Base-by-base conservation (phyloP, 208 protist genomes). In the Leptomonas seymouri region DNA sequence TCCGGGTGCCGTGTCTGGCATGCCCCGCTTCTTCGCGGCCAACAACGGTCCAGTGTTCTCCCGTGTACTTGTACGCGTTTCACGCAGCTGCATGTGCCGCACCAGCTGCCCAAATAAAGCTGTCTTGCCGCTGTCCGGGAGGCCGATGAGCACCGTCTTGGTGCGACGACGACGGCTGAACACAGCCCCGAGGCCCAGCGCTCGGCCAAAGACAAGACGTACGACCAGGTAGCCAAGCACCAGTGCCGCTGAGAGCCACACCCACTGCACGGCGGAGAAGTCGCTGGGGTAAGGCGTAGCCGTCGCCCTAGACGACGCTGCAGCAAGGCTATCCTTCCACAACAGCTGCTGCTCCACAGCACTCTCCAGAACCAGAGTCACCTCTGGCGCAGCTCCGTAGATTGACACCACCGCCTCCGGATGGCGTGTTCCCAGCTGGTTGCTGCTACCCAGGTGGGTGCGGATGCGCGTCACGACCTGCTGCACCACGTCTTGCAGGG, bases 51-150 rank as follows among this genome's bases (percentile, higher is more conserved):
- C 87, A 7, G 30, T 60, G 72, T 92, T 97, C 14, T 63, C 66
- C n/a, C 75, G 46, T 82, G 93, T 94, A 64, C 86, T 93, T 36
- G 87, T 93, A 16, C 78, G 83, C 14, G 81, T 84, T 14, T 76
- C 66, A 2, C 53, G 34, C 4, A 71, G 45, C 25, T 39, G 46
- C 20, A 71, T 57, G 31, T 46, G 56, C 16, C 67, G 67, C 23
- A 82, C 71, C 0, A 97, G 70, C 60, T 90, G 85, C 23, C 75
- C 69, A 72, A 94, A 92, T 23, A 97, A 70, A 16, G 85, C 70
- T 25, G 89, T 97, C 77, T 97, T 97, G 21, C 91, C 91, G 30
- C 84, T 88, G 36, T 67, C 69, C 21, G 78, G 77, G 3, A 93
- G 74, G 54, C 91, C 91, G 39, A 93, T 53, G 27, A 97, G 63